Evolutionary conservation across 2,329 filamentous ascomycete species (phyloP).

Genomic region (Ustilaginoidea virens): DNA sequence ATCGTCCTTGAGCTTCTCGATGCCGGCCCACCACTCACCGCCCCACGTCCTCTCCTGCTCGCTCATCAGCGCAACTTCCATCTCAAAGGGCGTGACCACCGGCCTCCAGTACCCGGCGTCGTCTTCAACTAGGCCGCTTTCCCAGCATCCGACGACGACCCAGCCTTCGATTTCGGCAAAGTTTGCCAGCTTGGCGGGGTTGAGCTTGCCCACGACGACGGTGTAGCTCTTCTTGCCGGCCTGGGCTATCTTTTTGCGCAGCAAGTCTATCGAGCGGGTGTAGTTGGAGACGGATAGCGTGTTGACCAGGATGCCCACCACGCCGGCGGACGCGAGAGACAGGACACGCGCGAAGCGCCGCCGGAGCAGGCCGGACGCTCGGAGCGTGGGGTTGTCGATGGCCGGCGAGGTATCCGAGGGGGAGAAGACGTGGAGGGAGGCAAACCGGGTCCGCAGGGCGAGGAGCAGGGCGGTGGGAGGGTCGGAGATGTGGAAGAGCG

Average conservation of each 20-base stretch:
- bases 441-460: constrained; percentile 70
- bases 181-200: constrained; percentile 89
- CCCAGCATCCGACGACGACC: constrained; percentile 97
- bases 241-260: constrained; percentile 55
- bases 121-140: constrained; percentile 82
- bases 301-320: constrained; percentile 92
- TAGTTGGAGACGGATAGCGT: constrained; percentile 89
- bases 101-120: constrained; percentile 70
- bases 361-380: constrained; percentile 45
- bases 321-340: constrained; percentile 60
- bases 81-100: constrained; percentile 88
- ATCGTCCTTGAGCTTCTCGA: constrained; percentile 47
- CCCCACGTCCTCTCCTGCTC: constrained; percentile 74
- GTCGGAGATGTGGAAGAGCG: constrained; percentile 72
- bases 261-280: constrained; percentile 59
- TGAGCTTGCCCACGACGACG: constrained; percentile 92
- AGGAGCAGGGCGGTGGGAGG: constrained; percentile 73
- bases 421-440: constrained; percentile 63
- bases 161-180: constrained; percentile 91
- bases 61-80: constrained; percentile 59
- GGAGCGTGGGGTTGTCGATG: constrained; percentile 28
- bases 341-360: constrained; percentile 82
- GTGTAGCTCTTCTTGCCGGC: constrained; percentile 93
- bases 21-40: constrained; percentile 77
- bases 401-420: constrained; percentile 38